Evolutionary conservation across 2,329 filamentous ascomycete genomes (phyloP).

Genomic region (Xylariaceae sp.): DNA sequence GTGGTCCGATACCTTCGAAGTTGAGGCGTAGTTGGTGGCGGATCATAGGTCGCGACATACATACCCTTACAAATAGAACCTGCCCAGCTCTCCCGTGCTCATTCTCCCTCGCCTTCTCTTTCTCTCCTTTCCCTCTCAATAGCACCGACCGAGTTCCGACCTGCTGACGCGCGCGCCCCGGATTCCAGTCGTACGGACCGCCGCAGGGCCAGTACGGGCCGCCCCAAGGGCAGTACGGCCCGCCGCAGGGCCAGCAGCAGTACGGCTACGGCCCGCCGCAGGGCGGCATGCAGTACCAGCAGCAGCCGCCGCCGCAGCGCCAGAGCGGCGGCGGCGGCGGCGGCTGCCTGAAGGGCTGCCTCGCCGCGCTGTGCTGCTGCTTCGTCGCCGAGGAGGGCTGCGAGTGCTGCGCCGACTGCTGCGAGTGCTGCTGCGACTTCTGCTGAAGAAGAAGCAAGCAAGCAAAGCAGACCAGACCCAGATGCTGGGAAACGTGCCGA

Average conservation of each 20-base stretch:
- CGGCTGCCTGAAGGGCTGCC: slow-evolving; percentile 37
- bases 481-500: no score
- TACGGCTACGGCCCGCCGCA: slow-evolving; percentile 37
- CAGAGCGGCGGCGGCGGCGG: slow-evolving; percentile 24
- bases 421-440: slow-evolving; percentile 31
- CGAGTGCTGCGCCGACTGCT: slow-evolving; percentile 42
- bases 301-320: slow-evolving; percentile 30
- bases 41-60: no score
- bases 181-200: slow-evolving; percentile 33
- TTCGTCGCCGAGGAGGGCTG: slow-evolving; percentile 43
- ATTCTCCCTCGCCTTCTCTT: no score
- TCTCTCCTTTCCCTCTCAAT: no score
- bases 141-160: no score
- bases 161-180: no score
- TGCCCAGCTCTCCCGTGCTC: no score
- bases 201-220: slow-evolving; percentile 26
- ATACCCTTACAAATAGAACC: no score
- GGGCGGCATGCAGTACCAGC: slow-evolving; percentile 39
- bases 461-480: no score
- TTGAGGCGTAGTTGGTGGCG: no score
- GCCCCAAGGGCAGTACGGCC: slow-evolving; percentile 31
- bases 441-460: no score
- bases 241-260: slow-evolving; percentile 35
- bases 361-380: slow-evolving; percentile 43
- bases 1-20: no score